Evolutionary conservation across 179 eudicot genomes (phyloP).

Genomic region (Heliamphora pulchella): DNA sequence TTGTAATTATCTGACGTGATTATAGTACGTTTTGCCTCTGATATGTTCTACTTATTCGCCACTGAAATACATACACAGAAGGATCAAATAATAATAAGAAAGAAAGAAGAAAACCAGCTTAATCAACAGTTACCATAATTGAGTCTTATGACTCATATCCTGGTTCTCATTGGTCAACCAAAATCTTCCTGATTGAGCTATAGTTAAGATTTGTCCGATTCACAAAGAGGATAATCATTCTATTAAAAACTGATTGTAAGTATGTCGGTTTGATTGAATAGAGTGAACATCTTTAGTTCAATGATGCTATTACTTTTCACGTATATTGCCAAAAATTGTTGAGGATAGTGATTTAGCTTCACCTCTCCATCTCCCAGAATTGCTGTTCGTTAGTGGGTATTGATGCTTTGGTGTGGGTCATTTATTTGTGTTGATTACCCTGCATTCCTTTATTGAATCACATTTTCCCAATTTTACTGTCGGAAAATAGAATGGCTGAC

Average conservation of each 20-base stretch:
- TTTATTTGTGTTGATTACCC: neutral
- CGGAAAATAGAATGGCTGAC: neutral
- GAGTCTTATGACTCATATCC: neutral
- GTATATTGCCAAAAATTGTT: neutral
- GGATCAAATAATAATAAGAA: neutral
- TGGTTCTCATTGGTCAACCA: neutral
- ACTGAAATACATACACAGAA: neutral
- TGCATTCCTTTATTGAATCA: neutral
- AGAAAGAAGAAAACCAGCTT: neutral
- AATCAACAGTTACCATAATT: neutral
- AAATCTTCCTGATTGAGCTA: neutral
- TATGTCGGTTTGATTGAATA: neutral
- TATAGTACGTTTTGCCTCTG: neutral
- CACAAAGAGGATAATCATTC: conserved; percentile 3
- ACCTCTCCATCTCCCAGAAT: neutral
- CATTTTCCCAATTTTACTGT: neutral
- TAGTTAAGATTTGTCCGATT: neutral
- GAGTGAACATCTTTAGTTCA: neutral
- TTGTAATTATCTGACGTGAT: neutral
- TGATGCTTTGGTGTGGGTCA: neutral
- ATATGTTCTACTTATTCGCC: neutral
- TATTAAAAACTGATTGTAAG: neutral
- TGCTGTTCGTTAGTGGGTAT: neutral
- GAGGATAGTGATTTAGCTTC: neutral
- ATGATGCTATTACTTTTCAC: neutral